A percentile compares a stretch with the other conserved stretches of the same genome.
phyloP scores from a whole-genome alignment of 805 yeast genomes.

The Lipomyces lipofer region DNA sequence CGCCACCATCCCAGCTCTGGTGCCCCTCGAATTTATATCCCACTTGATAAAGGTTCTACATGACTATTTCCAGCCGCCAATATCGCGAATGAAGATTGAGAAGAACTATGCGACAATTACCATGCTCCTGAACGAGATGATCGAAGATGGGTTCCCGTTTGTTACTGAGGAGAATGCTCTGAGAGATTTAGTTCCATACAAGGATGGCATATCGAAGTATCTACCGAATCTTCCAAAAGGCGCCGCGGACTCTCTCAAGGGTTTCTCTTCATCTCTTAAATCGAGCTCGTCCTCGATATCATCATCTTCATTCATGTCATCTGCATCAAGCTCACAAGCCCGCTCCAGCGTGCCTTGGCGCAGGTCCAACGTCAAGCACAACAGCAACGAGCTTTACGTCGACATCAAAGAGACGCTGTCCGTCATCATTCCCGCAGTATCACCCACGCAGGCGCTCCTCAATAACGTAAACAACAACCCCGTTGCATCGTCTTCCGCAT shows the following conservation, averaged over 20 bases:
- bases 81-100: constrained; percentile 44
- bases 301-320: constrained; percentile 7
- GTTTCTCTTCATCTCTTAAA: constrained; percentile 18
- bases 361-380: constrained; percentile 62
- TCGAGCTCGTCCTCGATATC: constrained; percentile 18
- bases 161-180: constrained; percentile 70
- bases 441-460: constrained; percentile 22
- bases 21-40: constrained; percentile 56
- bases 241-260: constrained; percentile 30
- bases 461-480: constrained; percentile 8
- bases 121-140: constrained; percentile 70
- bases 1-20: constrained; percentile 47
- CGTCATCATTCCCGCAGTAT: constrained; percentile 28
- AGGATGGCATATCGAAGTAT: constrained; percentile 55
- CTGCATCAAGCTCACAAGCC: constrained; percentile 21
- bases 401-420: constrained; percentile 65
- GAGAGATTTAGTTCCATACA: constrained; percentile 67
- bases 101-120: constrained; percentile 71
- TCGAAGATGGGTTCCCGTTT: constrained; percentile 75
- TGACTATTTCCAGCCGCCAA: constrained; percentile 59
- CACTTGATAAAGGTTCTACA: constrained; percentile 53
- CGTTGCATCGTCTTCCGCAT: constrained; percentile 33
- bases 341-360: constrained; percentile 71
- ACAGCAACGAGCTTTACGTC: constrained; percentile 81
- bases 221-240: constrained; percentile 44